Evolutionary conservation across 495 filamentous ascomycete genomes (phyloP), one percentile per base, ranked within the genome.

Genomic region (Hypoxylon subgilvum): DNA sequence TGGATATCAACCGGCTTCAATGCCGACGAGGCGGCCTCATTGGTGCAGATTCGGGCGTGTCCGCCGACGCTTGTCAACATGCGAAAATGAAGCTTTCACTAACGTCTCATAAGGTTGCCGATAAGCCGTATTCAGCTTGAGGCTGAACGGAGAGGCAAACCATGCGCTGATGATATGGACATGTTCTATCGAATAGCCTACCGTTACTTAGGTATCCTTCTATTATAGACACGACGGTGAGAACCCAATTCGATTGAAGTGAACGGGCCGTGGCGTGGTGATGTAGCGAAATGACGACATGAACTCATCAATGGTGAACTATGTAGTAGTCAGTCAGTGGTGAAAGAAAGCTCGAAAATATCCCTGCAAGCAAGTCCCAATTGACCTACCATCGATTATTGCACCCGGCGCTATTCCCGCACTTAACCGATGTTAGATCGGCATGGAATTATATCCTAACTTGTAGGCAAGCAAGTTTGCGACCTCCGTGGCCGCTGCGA

Each of bases 401-500:
- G 6, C 27, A 53, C 34, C 40, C 41, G 35, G 40, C 38, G 55
- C 32, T 69, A 63, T 69, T 66, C 52, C 63, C 58, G 59, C 28
- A 32, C 32, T 21, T 59, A 60, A 32, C 54, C 63, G 58, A 57
- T 27, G 48, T 27, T 18, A 51, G 58, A 66, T 63, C 63, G 63
- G 66, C 55, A 50, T 30, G 4, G 4, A 50, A 52, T 22, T 57
- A 44, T 53, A n/a, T n/a, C n/a, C n/a, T n/a, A n/a, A n/a, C n/a
- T n/a, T n/a, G n/a, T n/a, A n/a, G n/a, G 54, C 51, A 41, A 39
- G 28, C 53, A 36, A 49, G 36, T 46, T 49, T 17, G 40, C 10
- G 14, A 14, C 31, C 58, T 63, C 63, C 62, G 62, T 59, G 57
- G 57, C 57, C 66, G 61, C 61, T 53, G 61, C 61, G 61, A 64